Evolutionary conservation across 331 rosid species (phyloP).

Genomic region (Phaseolus coccineus): DNA sequence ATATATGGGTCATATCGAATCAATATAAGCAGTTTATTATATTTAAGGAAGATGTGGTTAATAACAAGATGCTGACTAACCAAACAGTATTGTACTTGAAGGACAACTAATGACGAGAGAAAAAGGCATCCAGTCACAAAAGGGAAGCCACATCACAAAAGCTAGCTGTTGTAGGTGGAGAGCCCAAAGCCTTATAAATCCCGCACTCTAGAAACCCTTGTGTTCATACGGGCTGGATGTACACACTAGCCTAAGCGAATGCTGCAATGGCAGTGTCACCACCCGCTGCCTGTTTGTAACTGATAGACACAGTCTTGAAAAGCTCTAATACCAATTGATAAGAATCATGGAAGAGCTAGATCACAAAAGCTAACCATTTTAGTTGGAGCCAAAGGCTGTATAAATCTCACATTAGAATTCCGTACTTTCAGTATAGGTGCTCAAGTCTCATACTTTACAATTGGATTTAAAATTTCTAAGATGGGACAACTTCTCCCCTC

Average conservation of each 20-base stretch:
- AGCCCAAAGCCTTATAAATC: background rate
- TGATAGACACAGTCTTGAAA: background rate
- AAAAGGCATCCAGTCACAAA: background rate
- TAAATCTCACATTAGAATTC: background rate
- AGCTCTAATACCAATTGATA: background rate
- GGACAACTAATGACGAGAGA: conserved; percentile 3
- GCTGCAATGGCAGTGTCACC: background rate
- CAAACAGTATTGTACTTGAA: background rate
- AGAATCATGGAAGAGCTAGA: background rate
- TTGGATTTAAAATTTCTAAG: background rate
- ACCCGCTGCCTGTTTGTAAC: background rate
- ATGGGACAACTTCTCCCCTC: background rate
- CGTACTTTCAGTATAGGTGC: background rate
- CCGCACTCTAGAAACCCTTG: background rate
- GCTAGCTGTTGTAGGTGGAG: background rate
- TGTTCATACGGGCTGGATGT: background rate
- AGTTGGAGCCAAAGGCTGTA: background rate
- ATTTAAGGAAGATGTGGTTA: background rate
- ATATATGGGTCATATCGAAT: background rate
- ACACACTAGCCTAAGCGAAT: background rate
- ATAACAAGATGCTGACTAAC: background rate
- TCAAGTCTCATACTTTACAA: background rate
- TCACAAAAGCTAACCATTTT: background rate
- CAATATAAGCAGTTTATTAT: background rate
- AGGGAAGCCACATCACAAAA: background rate